These are phyloP conservation scores for Hyphodiscus sp. DNA, from an alignment of 2,329 filamentous ascomycete genomes.

Conservation along the genomic window DNA sequence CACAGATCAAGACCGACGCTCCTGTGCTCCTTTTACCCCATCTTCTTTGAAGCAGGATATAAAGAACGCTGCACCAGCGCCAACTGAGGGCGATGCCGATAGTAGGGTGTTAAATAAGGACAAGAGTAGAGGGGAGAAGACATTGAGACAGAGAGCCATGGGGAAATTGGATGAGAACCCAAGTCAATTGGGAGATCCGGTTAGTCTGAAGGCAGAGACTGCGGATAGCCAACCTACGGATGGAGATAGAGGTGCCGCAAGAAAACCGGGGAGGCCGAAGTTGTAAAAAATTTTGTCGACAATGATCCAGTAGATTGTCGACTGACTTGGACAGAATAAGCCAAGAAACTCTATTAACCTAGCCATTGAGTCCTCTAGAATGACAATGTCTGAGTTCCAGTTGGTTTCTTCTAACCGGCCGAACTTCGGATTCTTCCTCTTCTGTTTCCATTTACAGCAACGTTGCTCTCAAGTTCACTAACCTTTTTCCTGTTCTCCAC, in stretches of 20 bases:
- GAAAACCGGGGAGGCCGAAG: slow-evolving; percentile 10
- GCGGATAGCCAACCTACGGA: slow-evolving; percentile 16
- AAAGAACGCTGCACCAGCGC: slow-evolving; percentile 5
- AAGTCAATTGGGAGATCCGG: slow-evolving; percentile 17
- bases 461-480: too few relatives aligned
- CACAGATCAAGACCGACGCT: slow-evolving; percentile 5
- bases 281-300: slow-evolving; percentile 1
- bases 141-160: slow-evolving; percentile 13
- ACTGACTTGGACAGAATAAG: too few relatives aligned
- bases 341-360: too few relatives aligned
- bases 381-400: too few relatives aligned
- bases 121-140: slow-evolving; percentile 6
- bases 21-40: not conserved
- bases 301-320: too few relatives aligned
- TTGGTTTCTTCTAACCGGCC: too few relatives aligned
- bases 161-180: slow-evolving; percentile 15
- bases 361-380: too few relatives aligned
- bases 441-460: too few relatives aligned
- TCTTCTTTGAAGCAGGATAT: slow-evolving; percentile 2
- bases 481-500: too few relatives aligned
- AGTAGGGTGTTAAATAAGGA: not conserved
- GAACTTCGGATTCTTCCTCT: too few relatives aligned
- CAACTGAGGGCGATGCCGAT: slow-evolving; percentile 9
- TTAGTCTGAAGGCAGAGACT: slow-evolving; percentile 21
- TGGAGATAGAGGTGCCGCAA: slow-evolving; percentile 11